phyloP scores from a whole-genome alignment of 2,329 filamentous ascomycete genomes.

The Fusarium protoensiforme region DNA sequence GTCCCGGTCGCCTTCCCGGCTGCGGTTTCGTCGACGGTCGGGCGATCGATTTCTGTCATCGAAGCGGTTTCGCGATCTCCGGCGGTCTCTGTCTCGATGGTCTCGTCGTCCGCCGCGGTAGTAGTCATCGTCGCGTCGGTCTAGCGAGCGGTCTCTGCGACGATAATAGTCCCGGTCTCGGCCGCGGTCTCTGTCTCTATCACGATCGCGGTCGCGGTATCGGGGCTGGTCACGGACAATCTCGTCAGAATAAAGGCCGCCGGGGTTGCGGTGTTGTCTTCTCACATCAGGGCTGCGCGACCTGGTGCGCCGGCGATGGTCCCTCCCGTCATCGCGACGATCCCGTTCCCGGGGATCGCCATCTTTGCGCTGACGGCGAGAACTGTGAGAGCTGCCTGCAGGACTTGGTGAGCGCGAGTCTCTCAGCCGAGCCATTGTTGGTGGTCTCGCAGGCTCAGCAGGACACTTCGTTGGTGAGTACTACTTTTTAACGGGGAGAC shows the following conservation, averaged over 20 bases:
- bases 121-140: conserved; percentile 73
- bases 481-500: conserved; percentile 48
- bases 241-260: conserved; percentile 53
- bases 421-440: conserved; percentile 71
- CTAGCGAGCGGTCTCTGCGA: conserved; percentile 76
- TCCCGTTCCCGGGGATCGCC: conserved; percentile 67
- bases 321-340: conserved; percentile 61
- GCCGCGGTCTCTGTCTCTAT: conserved; percentile 62
- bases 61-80: conserved; percentile 71
- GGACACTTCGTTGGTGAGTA: conserved; percentile 53
- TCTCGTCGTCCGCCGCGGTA: conserved; percentile 72
- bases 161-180: conserved; percentile 68
- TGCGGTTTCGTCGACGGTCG: conserved; percentile 68
- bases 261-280: conserved; percentile 31
- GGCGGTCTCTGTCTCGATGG: conserved; percentile 65
- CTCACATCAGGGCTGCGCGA: conserved; percentile 75
- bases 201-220: conserved; percentile 65
- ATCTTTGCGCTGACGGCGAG: conserved; percentile 74
- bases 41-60: conserved; percentile 69
- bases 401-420: conserved; percentile 90
- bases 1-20: conserved; percentile 73
- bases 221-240: conserved; percentile 60
- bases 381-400: conserved; percentile 85
- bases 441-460: conserved; percentile 55
- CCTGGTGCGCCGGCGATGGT: conserved; percentile 66